Evolutionary conservation across 805 yeast genomes (phyloP).

Genomic region (Wickerhamiella shivajii): DNA sequence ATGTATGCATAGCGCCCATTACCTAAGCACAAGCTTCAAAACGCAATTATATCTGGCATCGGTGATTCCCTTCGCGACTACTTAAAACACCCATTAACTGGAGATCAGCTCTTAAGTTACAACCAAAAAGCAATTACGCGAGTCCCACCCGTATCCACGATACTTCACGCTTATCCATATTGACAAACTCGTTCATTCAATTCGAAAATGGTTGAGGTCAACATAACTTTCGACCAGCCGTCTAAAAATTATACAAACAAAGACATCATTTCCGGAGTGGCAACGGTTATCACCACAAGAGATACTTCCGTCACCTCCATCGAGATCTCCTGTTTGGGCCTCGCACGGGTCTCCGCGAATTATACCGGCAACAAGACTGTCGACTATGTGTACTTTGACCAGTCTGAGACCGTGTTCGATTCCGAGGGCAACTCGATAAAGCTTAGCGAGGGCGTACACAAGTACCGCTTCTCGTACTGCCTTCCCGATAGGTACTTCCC

Average conservation of each 20-base stretch:
- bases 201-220: slow-evolving; percentile 3
- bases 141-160: too few relatives aligned
- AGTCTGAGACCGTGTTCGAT: background rate
- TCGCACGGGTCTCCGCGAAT: slow-evolving; percentile 3
- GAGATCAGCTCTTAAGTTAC: too few relatives aligned
- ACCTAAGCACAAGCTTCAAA: too few relatives aligned
- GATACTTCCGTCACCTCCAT: slow-evolving; percentile 1
- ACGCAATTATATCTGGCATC: too few relatives aligned
- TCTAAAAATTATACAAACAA: background rate
- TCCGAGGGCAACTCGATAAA: background rate
- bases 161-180: too few relatives aligned
- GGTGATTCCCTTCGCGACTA: too few relatives aligned
- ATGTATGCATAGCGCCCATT: too few relatives aligned
- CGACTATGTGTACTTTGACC: slow-evolving; percentile 4
- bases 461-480: slow-evolving; percentile 2
- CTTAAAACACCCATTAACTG: too few relatives aligned
- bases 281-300: background rate
- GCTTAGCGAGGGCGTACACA: slow-evolving; percentile 3
- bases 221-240: slow-evolving; percentile 4
- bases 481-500: slow-evolving; percentile 6
- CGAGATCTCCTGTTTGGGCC: slow-evolving; percentile 2
- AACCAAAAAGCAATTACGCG: too few relatives aligned
- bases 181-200: too few relatives aligned
- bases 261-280: slow-evolving; percentile 4
- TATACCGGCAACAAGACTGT: slow-evolving; percentile 3